Percentiles rank a stretch among this genome's conserved stretches.
Evolutionary conservation across 73 alveolate species (phyloP).

Genomic region (Tetrahymena thermophila): DNA sequence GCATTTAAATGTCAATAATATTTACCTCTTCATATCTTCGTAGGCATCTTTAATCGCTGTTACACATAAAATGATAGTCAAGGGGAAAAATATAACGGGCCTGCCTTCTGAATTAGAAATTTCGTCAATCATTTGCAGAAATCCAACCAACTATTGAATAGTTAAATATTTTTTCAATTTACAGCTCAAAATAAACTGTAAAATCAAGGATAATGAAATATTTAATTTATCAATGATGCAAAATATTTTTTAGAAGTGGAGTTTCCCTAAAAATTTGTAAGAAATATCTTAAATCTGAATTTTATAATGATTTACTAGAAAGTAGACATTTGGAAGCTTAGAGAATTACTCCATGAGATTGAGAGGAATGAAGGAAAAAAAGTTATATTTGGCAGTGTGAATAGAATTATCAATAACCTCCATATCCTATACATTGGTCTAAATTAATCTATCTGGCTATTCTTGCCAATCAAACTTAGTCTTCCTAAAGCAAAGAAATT

Average conservation of each 20-base stretch:
- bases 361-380: constrained; percentile 69
- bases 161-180: not conserved
- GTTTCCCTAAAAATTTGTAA: not conserved
- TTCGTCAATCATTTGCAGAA: constrained; percentile 67
- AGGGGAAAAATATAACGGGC: constrained; percentile 70
- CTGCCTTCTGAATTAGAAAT: constrained; percentile 79
- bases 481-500: not conserved
- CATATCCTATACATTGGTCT: constrained; percentile 7
- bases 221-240: constrained; percentile 61
- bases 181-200: not conserved
- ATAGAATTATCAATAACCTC: constrained; percentile 43
- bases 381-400: constrained; percentile 75
- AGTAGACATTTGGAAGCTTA: constrained; percentile 79
- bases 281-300: not conserved
- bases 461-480: not conserved
- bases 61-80: constrained; percentile 26
- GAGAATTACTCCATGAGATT: constrained; percentile 78
- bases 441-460: constrained; percentile 3
- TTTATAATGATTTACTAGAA: constrained; percentile 63
- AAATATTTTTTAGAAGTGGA: constrained; percentile 41
- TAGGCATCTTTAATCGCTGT: constrained; percentile 94
- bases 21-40: constrained; percentile 69
- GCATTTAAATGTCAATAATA: not conserved
- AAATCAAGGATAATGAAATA: not conserved
- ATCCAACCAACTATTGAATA: constrained; percentile 29